These are phyloP conservation scores for Begonia fuchsioides DNA, from an alignment of 306 rosid species.

Conservation along the genomic window DNA sequence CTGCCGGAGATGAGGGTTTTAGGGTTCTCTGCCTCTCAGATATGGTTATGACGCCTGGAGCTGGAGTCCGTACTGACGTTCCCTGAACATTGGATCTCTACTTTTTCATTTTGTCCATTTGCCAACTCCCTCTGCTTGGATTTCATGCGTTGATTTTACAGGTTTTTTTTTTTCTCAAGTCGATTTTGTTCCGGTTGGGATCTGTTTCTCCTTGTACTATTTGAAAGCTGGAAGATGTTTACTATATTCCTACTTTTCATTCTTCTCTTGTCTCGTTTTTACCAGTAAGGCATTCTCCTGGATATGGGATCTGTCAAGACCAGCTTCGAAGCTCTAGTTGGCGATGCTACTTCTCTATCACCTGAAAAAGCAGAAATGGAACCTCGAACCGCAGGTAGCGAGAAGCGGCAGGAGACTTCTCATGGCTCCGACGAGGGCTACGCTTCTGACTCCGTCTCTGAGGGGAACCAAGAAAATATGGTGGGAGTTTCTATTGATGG, in stretches of 20 bases:
- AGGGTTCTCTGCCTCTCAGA: no score
- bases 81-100: no score
- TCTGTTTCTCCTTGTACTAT: no score
- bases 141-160: no score
- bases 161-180: no score
- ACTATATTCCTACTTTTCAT: neutral
- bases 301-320: constrained; percentile 42
- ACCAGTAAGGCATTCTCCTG: constrained; percentile 9
- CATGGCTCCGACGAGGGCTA: neutral
- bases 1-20: no score
- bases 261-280: constrained; percentile 5
- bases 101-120: no score
- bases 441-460: constrained; percentile 17
- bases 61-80: no score
- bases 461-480: constrained; percentile 17
- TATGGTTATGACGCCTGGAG: no score
- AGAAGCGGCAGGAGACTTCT: neutral
- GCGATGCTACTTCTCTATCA: neutral
- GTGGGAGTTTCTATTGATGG: constrained; percentile 11
- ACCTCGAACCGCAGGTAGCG: neutral
- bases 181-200: no score
- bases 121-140: no score
- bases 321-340: constrained; percentile 16
- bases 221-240: no score
- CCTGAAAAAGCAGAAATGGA: neutral